Conservation (phyloP, 2,329 filamentous ascomycete species). For the Shiraia bambusicola region DNA sequence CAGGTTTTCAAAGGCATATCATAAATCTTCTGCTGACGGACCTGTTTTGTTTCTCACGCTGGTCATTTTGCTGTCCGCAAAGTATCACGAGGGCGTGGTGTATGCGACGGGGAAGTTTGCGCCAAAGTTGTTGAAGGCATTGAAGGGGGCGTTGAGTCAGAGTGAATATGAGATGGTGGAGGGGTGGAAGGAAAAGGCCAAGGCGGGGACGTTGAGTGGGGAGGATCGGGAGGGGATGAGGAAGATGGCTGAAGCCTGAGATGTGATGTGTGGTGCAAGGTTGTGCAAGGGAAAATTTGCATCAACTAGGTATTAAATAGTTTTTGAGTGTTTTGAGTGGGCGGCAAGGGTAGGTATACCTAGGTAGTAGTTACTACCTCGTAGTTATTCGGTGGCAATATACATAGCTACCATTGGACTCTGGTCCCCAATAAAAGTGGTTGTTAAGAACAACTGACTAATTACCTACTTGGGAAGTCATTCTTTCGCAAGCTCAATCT, state of each 20-base stretch:
- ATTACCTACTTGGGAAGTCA: too few species aligned
- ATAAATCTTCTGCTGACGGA: constrained; percentile 24
- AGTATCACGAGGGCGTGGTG: constrained; percentile 34
- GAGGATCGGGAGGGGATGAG: constrained; percentile 40
- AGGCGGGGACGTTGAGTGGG: constrained; percentile 30
- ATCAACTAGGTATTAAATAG: too few species aligned
- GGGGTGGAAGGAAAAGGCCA: constrained; percentile 43
- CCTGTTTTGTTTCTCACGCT: constrained; percentile 43
- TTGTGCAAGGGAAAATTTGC: too few species aligned
- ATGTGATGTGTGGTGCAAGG: too few species aligned
- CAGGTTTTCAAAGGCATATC: constrained; percentile 33
- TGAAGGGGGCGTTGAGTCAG: constrained; percentile 26
- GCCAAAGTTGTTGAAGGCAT: constrained; percentile 42
- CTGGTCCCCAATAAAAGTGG: too few species aligned
- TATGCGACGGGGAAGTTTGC: constrained; percentile 47
- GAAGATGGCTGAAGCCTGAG: constrained; percentile 25
- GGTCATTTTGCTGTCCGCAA: constrained; percentile 37
- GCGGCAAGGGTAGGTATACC: too few species aligned
- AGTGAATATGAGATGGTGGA: constrained; percentile 37
- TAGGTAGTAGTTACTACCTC: too few species aligned
- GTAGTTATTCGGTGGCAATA: too few species aligned
- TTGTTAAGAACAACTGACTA: too few species aligned
- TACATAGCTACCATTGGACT: too few species aligned
- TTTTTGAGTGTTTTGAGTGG: too few species aligned
- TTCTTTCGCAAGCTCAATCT: too few species aligned